phyloP scores from a whole-genome alignment of 257 asterid species.

The Plectranthus barbatus region DNA sequence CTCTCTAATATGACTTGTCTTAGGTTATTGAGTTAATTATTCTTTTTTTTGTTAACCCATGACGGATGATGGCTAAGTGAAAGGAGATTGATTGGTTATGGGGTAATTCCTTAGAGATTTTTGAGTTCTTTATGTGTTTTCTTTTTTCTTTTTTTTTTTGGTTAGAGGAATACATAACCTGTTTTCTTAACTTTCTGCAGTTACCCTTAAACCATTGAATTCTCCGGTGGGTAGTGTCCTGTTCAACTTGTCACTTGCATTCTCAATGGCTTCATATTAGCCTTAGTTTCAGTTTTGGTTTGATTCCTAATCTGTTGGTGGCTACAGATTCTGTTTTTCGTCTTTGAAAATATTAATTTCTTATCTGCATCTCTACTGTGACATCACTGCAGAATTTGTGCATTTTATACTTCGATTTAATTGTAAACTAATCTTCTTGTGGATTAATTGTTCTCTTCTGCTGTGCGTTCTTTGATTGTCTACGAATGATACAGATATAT shows the following conservation, averaged over 20 bases:
- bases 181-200: not conserved
- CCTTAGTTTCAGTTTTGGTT: not conserved
- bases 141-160: not conserved
- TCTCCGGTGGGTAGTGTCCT: too few relatives aligned
- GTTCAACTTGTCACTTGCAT: not conserved
- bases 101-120: constrained; percentile 15
- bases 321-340: not conserved
- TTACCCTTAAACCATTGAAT: too few relatives aligned
- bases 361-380: not conserved
- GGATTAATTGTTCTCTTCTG: not conserved
- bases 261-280: not conserved
- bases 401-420: not conserved
- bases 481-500: not conserved
- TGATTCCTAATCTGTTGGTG: constrained; percentile 2
- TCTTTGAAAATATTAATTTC: not conserved
- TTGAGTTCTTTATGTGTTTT: not conserved
- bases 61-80: constrained; percentile 15
- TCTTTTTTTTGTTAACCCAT: constrained; percentile 28
- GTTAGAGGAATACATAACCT: not conserved
- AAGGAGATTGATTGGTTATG: constrained; percentile 34
- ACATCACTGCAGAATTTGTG: not conserved
- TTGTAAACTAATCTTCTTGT: not conserved
- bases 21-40: constrained; percentile 1
- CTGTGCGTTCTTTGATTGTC: not conserved
- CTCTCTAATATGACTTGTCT: not conserved